Conservation (phyloP, 2,329 filamentous ascomycete genomes). For the Cladosporium oxysporum region DNA sequence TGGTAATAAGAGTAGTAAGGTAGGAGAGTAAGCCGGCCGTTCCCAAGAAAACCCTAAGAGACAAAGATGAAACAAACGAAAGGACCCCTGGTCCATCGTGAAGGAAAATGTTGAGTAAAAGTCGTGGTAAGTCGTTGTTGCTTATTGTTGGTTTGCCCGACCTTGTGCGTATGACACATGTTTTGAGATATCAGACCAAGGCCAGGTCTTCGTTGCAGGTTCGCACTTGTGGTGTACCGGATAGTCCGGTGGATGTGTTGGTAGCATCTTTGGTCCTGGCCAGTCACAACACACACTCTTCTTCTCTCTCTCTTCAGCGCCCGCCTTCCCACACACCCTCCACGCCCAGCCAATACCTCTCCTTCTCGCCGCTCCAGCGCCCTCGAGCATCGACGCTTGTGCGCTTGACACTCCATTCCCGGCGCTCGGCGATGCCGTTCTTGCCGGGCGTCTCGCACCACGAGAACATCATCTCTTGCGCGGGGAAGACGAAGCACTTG, state of each 20-base stretch:
- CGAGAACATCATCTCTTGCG: slow-evolving; percentile 33
- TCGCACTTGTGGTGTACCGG: background rate
- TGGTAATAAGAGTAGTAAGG: background rate
- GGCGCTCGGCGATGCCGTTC: slow-evolving; percentile 21
- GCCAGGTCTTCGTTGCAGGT: background rate
- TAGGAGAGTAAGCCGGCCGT: background rate
- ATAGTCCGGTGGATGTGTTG: background rate
- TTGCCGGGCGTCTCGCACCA: slow-evolving; percentile 26
- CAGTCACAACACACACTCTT: too few species aligned
- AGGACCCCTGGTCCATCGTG: background rate
- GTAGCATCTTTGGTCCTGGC: background rate
- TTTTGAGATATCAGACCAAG: background rate
- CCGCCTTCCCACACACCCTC: slow-evolving; percentile 33
- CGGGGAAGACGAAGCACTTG: slow-evolving; percentile 33
- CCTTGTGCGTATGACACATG: background rate
- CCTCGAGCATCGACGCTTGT: slow-evolving; percentile 25
- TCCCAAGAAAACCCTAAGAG: background rate
- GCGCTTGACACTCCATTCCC: slow-evolving; percentile 27
- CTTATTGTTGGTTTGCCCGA: background rate
- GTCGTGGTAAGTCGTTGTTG: slow-evolving; percentile 7
- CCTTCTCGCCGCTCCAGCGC: slow-evolving; percentile 31
- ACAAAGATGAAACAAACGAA: background rate
- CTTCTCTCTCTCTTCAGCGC: background rate
- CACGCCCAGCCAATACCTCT: slow-evolving; percentile 34
- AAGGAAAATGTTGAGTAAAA: background rate